Conservation (phyloP, 129 eudicot genomes). For the Pittosporum tobira region DNA sequence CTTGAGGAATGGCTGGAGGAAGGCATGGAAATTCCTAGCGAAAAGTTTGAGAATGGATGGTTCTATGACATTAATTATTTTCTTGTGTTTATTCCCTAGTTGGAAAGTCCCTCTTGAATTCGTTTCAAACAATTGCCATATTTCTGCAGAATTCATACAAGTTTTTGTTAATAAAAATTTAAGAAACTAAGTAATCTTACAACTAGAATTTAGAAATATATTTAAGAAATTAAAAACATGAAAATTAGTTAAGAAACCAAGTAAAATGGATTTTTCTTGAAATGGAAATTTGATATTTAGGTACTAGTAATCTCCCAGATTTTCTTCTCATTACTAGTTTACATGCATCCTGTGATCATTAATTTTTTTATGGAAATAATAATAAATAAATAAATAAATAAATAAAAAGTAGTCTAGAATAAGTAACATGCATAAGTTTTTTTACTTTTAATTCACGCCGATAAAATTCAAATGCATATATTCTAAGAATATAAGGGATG, state of each 20-base stretch:
- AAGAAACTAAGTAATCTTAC: not conserved
- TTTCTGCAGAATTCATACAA: slow-evolving; percentile 15
- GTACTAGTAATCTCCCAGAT: not conserved
- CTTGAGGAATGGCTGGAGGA: not conserved
- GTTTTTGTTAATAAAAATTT: not conserved
- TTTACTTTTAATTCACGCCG: too few relatives aligned
- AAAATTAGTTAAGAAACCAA: too few relatives aligned
- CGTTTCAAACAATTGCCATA: slow-evolving; percentile 10
- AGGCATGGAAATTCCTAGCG: not conserved
- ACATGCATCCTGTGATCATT: too few relatives aligned
- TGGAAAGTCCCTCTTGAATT: slow-evolving; percentile 8
- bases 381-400: too few relatives aligned
- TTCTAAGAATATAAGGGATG: too few relatives aligned
- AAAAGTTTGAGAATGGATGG: not conserved
- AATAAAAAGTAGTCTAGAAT: too few relatives aligned
- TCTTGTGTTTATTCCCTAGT: not conserved
- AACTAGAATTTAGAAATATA: not conserved
- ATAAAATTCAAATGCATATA: too few relatives aligned
- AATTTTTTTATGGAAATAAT: too few relatives aligned
- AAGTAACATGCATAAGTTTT: too few relatives aligned
- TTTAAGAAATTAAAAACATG: not conserved
- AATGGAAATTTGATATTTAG: not conserved
- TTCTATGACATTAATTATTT: not conserved
- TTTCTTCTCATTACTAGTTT: not conserved
- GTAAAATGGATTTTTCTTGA: too few relatives aligned